Percentiles rank a stretch among this genome's conserved stretches.
These are phyloP conservation scores for Chloranthus sessilifolius DNA, from an alignment of 164 flowering plant species.

Conservation along the genomic window DNA sequence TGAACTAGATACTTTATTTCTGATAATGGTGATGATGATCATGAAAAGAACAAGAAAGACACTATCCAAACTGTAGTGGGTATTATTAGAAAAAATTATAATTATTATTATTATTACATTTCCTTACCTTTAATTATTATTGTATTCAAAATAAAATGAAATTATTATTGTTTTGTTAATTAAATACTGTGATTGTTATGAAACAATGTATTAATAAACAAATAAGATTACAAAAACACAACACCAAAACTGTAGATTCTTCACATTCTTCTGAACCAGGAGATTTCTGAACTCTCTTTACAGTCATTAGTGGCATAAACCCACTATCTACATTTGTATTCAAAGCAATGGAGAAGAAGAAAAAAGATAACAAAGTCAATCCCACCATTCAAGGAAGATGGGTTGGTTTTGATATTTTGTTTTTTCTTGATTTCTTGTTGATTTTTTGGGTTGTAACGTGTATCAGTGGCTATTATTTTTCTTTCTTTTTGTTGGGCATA, in stretches of 20 bases:
- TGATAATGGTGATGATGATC: too few species aligned
- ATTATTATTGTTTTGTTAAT: too few species aligned
- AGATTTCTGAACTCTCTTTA: constrained; percentile 12
- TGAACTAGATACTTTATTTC: too few species aligned
- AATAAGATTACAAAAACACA: too few species aligned
- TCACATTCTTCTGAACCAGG: constrained; percentile 16
- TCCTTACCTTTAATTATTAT: too few species aligned
- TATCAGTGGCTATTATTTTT: background rate
- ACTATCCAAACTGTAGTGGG: too few species aligned
- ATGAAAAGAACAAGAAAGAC: too few species aligned
- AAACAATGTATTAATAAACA: too few species aligned
- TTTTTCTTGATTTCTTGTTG: background rate
- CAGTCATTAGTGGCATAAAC: constrained; percentile 8
- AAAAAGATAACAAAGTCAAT: constrained; percentile 13
- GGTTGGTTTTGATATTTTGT: background rate
- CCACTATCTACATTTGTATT: background rate
- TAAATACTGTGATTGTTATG: too few species aligned
- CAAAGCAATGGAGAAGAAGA: constrained; percentile 27
- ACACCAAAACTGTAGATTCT: constrained; percentile 20
- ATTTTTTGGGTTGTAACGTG: background rate
- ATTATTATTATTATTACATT: too few species aligned
- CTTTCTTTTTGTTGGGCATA: background rate
- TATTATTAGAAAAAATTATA: too few species aligned
- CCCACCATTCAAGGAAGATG: constrained; percentile 14
- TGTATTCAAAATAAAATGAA: too few species aligned